These are phyloP conservation scores for Metarhizium robertsii DNA, from an alignment of 2,329 filamentous ascomycete genomes.

Conservation along the genomic window DNA sequence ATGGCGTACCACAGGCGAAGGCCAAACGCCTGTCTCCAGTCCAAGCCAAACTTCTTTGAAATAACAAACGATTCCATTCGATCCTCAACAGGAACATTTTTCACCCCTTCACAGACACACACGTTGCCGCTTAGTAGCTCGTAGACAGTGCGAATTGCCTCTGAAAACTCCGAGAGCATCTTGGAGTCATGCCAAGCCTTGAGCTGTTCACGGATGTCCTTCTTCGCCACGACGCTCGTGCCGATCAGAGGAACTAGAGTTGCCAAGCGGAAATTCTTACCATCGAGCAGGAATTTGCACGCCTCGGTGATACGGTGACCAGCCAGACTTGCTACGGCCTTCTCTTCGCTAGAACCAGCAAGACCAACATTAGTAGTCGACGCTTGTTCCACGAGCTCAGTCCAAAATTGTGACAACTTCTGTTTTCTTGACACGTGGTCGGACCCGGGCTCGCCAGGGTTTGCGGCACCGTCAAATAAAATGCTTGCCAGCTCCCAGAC, in stretches of 20 bases:
- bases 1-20: conserved; percentile 85
- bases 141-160: conserved; percentile 78
- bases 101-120: conserved; percentile 72
- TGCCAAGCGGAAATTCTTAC: conserved; percentile 73
- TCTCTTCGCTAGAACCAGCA: conserved; percentile 64
- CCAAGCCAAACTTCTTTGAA: conserved; percentile 71
- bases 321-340: conserved; percentile 71
- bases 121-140: conserved; percentile 83
- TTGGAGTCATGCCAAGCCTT: conserved; percentile 76
- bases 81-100: conserved; percentile 66
- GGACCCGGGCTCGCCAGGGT: conserved; percentile 27
- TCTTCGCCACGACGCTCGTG: conserved; percentile 56
- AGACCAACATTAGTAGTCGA: conserved; percentile 46
- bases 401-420: conserved; percentile 58
- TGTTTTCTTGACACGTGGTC: conserved; percentile 42
- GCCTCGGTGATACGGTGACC: conserved; percentile 74
- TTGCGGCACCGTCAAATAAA: conserved; percentile 65
- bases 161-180: conserved; percentile 77
- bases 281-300: conserved; percentile 67
- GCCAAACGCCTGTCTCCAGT: conserved; percentile 91
- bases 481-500: conserved; percentile 84
- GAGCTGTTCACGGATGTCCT: conserved; percentile 71
- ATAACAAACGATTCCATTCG: conserved; percentile 72
- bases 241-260: conserved; percentile 78
- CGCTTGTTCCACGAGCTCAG: conserved; percentile 53